Conservation (phyloP, 2,329 filamentous ascomycete genomes). For the Penicillium sp. region DNA sequence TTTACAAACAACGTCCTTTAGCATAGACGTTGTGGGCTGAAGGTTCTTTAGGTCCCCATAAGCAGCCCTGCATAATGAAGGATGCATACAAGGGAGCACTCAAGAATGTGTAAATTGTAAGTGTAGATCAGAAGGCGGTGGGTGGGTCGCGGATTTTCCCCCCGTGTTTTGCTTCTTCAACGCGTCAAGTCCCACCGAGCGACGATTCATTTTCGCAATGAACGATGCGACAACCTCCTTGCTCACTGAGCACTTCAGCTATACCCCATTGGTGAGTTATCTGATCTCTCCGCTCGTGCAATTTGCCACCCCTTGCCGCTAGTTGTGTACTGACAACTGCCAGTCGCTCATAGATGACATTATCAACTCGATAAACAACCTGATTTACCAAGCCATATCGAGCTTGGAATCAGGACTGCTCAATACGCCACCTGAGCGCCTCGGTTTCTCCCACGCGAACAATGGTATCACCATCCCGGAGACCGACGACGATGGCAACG, state of each 20-base stretch:
- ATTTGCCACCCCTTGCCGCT: slow-evolving; percentile 9
- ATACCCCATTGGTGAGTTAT: slow-evolving; percentile 78
- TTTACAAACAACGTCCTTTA: too few relatives aligned
- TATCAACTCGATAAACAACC: slow-evolving; percentile 93
- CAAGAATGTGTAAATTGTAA: slow-evolving; percentile 8
- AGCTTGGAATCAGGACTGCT: slow-evolving; percentile 83
- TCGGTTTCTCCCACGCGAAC: slow-evolving; percentile 71
- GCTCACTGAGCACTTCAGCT: slow-evolving; percentile 93
- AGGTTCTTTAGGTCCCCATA: too few relatives aligned
- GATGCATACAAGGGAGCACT: background rate
- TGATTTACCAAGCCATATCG: slow-evolving; percentile 86
- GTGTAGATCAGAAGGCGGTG: slow-evolving; percentile 18
- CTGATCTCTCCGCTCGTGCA: background rate
- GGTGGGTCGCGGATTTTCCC: slow-evolving; percentile 12
- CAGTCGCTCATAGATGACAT: slow-evolving; percentile 96
- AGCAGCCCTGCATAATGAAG: too few relatives aligned
- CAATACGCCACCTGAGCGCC: slow-evolving; percentile 68
- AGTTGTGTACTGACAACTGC: slow-evolving; percentile 18
- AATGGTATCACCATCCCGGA: slow-evolving; percentile 51
- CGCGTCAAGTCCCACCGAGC: slow-evolving; percentile 14
- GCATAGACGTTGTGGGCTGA: too few relatives aligned
- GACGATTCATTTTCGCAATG: slow-evolving; percentile 33
- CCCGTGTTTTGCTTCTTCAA: slow-evolving; percentile 21
- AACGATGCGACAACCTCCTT: slow-evolving; percentile 58
- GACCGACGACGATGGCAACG: slow-evolving; percentile 49